Conservation (phyloP, 2,329 filamentous ascomycete genomes). For the Paecilomyces dactylethromorphus region DNA sequence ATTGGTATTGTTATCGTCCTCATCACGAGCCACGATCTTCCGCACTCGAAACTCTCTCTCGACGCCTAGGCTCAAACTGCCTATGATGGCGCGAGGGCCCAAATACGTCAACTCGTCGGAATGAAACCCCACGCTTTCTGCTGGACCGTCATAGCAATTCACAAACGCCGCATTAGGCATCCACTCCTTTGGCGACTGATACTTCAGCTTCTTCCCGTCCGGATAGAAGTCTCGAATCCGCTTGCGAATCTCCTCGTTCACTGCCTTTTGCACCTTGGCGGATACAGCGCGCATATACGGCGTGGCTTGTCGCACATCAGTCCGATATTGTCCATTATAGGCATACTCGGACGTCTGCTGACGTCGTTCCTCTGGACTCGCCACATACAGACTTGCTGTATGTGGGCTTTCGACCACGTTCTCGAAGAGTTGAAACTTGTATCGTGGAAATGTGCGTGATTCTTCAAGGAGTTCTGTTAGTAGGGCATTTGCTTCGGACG, state of each 20-base stretch:
- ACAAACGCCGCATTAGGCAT: conserved; percentile 85
- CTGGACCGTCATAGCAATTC: conserved; percentile 81
- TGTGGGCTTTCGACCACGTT: conserved; percentile 80
- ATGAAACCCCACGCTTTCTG: conserved; percentile 85
- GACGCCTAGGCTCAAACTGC: conserved; percentile 83
- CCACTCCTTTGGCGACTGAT: conserved; percentile 71
- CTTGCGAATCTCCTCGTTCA: conserved; percentile 69
- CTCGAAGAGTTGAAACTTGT: conserved; percentile 81
- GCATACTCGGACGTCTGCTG: conserved; percentile 72
- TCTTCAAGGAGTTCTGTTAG: conserved; percentile 71
- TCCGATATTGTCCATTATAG: conserved; percentile 74
- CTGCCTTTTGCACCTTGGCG: conserved; percentile 61
- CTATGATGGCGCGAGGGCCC: conserved; percentile 81
- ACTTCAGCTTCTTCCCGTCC: conserved; percentile 63
- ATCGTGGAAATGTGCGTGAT: conserved; percentile 61
- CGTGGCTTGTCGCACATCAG: conserved; percentile 69
- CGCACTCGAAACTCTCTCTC: conserved; percentile 89
- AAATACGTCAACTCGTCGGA: conserved; percentile 90
- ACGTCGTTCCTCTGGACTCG: conserved; percentile 61
- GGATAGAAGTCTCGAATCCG: conserved; percentile 66
- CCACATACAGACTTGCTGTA: conserved; percentile 76
- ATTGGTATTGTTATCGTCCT: conserved; percentile 36
- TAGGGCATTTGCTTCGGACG: conserved; percentile 64
- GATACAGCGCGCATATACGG: conserved; percentile 67
- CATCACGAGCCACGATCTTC: conserved; percentile 57